phyloP scores from a whole-genome alignment of 2,329 filamentous ascomycete genomes.

The Sclerotinia subarctica region DNA sequence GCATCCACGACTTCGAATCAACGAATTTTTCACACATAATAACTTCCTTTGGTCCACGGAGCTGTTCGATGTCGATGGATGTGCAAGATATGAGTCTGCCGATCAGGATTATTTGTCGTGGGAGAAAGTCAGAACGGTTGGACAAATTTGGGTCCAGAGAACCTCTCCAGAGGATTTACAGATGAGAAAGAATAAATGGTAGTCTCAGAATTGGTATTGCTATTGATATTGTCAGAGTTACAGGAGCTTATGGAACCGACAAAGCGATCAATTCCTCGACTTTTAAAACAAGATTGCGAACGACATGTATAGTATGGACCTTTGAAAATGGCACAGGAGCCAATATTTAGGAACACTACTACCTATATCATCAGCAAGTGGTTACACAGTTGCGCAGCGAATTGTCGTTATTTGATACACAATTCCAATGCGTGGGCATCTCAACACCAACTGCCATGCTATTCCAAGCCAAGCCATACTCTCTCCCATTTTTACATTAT shows the following conservation, averaged over 20 bases:
- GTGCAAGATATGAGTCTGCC: neutral
- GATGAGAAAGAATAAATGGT: neutral
- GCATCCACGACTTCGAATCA: neutral
- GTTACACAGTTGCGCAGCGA: neutral
- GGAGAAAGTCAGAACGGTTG: neutral
- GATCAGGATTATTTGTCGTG: neutral
- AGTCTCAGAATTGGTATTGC: neutral
- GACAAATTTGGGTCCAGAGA: no score
- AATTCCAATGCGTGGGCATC: neutral
- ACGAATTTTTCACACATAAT: neutral
- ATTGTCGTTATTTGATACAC: neutral
- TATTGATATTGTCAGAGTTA: neutral
- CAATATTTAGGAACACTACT: neutral
- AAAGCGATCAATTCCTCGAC: neutral
- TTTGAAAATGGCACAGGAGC: neutral
- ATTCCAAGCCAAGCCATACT: neutral
- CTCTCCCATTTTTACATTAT: neutral
- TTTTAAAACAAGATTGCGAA: neutral
- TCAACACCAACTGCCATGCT: neutral
- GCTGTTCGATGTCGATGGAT: neutral
- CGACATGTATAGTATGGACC: neutral
- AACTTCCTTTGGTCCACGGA: neutral
- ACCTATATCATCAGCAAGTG: neutral
- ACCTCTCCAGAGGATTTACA: neutral
- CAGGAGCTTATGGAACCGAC: neutral